phyloP scores from a whole-genome alignment of 2,329 filamentous ascomycete species.

The Trichophyton schoenleinii region DNA sequence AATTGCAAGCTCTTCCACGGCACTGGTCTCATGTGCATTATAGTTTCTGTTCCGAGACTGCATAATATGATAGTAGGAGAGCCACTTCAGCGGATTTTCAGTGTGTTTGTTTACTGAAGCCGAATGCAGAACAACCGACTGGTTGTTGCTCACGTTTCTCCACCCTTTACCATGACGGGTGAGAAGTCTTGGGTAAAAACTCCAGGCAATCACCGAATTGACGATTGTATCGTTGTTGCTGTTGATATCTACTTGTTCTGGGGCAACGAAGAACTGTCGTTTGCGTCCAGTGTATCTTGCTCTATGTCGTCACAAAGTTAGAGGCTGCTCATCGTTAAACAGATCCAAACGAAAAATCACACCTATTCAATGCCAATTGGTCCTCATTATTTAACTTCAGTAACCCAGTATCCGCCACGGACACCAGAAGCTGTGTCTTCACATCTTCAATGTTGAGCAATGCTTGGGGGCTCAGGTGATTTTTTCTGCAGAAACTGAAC shows the following conservation, averaged over 20 bases:
- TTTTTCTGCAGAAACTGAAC: constrained; percentile 84
- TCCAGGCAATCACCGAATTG: constrained; percentile 76
- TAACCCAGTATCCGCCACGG: constrained; percentile 75
- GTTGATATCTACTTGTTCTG: constrained; percentile 59
- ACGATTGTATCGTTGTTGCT: constrained; percentile 69
- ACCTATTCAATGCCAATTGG: constrained; percentile 53
- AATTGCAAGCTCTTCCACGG: constrained; percentile 69
- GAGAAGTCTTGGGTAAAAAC: constrained; percentile 89
- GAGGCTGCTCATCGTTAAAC: neutral
- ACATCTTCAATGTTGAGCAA: constrained; percentile 88
- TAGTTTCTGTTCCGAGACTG: constrained; percentile 67
- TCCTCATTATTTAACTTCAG: constrained; percentile 63
- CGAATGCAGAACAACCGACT: constrained; percentile 74
- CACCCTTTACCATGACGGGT: constrained; percentile 73
- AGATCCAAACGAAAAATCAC: constrained; percentile 18
- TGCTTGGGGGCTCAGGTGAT: constrained; percentile 81
- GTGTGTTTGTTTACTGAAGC: constrained; percentile 71
- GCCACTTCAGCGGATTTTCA: constrained; percentile 51
- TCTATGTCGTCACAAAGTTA: constrained; percentile 18
- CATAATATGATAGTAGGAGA: constrained; percentile 97
- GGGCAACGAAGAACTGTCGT: constrained; percentile 72
- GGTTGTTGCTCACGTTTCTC: constrained; percentile 87
- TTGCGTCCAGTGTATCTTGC: constrained; percentile 52
- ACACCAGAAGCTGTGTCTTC: constrained; percentile 78
- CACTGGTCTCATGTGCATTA: constrained; percentile 80